phyloP scores from a whole-genome alignment of 2,329 filamentous ascomycete species.

The Fusarium vanettenii region DNA sequence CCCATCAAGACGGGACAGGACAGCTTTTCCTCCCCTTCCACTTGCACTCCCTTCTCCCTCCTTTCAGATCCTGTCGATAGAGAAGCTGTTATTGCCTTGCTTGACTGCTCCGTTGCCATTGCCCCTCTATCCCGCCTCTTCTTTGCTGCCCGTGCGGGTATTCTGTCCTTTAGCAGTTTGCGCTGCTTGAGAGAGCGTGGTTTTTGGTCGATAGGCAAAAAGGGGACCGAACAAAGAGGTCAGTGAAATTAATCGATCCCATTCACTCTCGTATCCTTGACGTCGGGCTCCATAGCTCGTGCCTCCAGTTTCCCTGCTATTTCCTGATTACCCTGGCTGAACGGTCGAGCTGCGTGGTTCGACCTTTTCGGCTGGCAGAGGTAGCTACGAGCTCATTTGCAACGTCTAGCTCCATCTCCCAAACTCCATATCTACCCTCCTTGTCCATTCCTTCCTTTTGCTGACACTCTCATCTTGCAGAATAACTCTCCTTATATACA shows the following conservation, averaged over 20 bases:
- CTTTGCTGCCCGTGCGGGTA: slow-evolving; percentile 1
- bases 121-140: slow-evolving; percentile 26
- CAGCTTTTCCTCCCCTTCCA: slow-evolving; percentile 31
- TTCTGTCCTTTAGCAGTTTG: slow-evolving; percentile 12
- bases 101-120: slow-evolving; percentile 25
- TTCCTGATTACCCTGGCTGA: slow-evolving; percentile 11
- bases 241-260: slow-evolving; percentile 35
- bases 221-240: slow-evolving; percentile 22
- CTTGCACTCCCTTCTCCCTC: slow-evolving; percentile 16
- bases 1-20: slow-evolving; percentile 24
- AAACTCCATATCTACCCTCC: not conserved
- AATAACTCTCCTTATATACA: slow-evolving; percentile 26
- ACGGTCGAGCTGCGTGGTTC: slow-evolving; percentile 22
- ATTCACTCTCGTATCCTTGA: slow-evolving; percentile 23
- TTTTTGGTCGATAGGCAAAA: slow-evolving; percentile 33
- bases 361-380: slow-evolving; percentile 5
- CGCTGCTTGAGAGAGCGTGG: slow-evolving; percentile 19
- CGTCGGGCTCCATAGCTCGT: slow-evolving; percentile 11
- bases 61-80: slow-evolving; percentile 14
- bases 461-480: slow-evolving; percentile 17
- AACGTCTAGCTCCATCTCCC: slow-evolving; percentile 11
- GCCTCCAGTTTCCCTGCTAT: slow-evolving; percentile 2
- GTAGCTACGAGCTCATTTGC: slow-evolving; percentile 5
- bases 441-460: not conserved
- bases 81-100: slow-evolving; percentile 24